Conservation (phyloP, 2,329 filamentous ascomycete species). For the Ceratocystis cacaofunesta region DNA sequence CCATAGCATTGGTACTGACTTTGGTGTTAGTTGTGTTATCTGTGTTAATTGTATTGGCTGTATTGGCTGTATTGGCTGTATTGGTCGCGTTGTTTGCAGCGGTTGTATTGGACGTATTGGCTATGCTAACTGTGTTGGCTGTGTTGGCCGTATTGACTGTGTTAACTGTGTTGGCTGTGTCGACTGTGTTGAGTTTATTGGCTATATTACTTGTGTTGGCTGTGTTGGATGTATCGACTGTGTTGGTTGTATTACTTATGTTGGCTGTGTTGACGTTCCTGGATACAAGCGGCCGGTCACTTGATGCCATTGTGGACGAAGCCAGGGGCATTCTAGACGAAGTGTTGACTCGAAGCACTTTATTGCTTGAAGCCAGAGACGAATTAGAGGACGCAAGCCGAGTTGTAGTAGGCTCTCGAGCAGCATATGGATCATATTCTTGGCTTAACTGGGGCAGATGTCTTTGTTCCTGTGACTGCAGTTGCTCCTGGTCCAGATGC, state of each 20-base stretch:
- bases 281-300: conserved; percentile 5
- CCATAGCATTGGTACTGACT: not conserved
- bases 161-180: not conserved
- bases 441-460: not conserved
- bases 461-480: not conserved
- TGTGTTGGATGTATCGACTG: not conserved
- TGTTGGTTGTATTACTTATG: too few species aligned
- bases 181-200: not conserved
- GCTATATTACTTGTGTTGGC: not conserved
- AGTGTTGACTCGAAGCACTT: conserved; percentile 9
- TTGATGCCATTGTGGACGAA: conserved; percentile 18
- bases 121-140: not conserved
- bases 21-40: not conserved
- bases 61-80: not conserved
- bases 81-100: not conserved
- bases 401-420: not conserved
- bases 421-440: not conserved
- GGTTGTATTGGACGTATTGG: too few species aligned
- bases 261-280: too few species aligned
- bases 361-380: not conserved
- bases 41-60: not conserved
- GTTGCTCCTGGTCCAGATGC: not conserved
- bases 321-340: conserved; percentile 14
- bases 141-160: not conserved
- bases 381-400: not conserved